Evolutionary conservation across 371 early-diverging fungal genomes (phyloP).

Genomic region (Mortierella polycephala): DNA sequence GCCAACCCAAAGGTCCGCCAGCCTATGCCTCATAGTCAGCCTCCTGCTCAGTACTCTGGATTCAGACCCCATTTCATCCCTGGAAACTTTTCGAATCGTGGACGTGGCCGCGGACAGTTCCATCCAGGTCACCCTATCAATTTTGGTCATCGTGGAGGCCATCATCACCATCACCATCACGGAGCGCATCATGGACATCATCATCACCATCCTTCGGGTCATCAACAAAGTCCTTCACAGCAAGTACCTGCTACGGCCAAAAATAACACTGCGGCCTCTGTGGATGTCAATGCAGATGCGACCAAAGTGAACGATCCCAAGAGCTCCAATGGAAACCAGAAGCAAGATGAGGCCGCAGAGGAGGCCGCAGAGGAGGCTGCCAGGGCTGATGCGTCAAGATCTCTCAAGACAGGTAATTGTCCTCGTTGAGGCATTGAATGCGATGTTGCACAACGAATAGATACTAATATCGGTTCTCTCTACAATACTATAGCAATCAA

Average conservation of each 20-base stretch:
- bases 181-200: conserved; percentile 21
- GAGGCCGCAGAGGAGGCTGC: background rate
- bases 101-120: conserved; percentile 51
- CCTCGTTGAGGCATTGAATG: no score
- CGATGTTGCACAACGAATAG: no score
- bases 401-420: conserved; percentile 43
- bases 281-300: background rate
- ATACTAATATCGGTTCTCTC: background rate
- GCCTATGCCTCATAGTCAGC: conserved; percentile 48
- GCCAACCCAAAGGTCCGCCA: conserved; percentile 32
- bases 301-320: conserved; percentile 1
- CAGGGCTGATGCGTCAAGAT: conserved; percentile 19
- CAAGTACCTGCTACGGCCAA: background rate
- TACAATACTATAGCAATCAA: conserved; percentile 34
- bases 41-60: conserved; percentile 23
- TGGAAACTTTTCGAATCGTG: conserved; percentile 48
- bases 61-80: conserved; percentile 46
- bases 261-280: background rate
- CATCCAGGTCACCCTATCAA: conserved; percentile 33
- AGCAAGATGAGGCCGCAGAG: background rate
- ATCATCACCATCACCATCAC: conserved; percentile 20
- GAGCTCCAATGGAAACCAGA: background rate
- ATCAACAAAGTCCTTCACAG: background rate
- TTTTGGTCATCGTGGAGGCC: conserved; percentile 47
- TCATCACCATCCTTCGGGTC: conserved; percentile 17